phyloP scores from a whole-genome alignment of 768 basidiomycete genomes.

The Suillus clintonianus region DNA sequence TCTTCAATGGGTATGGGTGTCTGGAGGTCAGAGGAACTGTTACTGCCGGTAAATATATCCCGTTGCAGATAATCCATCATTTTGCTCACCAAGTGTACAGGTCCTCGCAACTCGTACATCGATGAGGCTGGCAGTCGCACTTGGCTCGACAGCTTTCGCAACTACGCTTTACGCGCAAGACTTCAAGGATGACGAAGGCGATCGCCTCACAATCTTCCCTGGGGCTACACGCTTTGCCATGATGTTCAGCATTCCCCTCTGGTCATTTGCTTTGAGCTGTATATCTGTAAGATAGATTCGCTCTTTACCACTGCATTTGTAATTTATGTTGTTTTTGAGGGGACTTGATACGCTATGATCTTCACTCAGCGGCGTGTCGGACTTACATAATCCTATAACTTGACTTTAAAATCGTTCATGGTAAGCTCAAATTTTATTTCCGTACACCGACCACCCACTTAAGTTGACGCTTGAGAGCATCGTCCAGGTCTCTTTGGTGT shows the following conservation, averaged over 20 bases:
- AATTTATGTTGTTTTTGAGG: conserved; percentile 34
- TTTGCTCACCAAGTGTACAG: too few relatives aligned
- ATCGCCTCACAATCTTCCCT: conserved; percentile 41
- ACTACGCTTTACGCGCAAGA: conserved; percentile 53
- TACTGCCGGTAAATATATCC: conserved; percentile 31
- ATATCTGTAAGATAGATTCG: conserved; percentile 38
- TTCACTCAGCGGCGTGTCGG: too few relatives aligned
- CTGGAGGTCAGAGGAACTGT: conserved; percentile 40
- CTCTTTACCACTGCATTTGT: conserved; percentile 28
- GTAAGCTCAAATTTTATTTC: too few relatives aligned
- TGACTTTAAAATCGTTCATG: too few relatives aligned
- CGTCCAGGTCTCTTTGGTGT: too few relatives aligned
- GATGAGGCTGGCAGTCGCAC: conserved; percentile 30
- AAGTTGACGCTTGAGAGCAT: too few relatives aligned
- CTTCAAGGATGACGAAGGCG: conserved; percentile 46
- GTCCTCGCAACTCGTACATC: conserved; percentile 18
- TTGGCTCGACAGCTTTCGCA: conserved; percentile 40
- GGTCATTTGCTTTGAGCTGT: conserved; percentile 37
- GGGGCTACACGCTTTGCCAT: conserved; percentile 34
- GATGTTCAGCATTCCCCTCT: conserved; percentile 35
- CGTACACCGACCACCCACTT: too few relatives aligned
- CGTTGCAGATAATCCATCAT: too few relatives aligned
- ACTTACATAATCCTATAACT: too few relatives aligned
- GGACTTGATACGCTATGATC: conserved; percentile 30
- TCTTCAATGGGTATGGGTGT: conserved; percentile 37